These are phyloP conservation scores for Dendrothele bispora DNA, from an alignment of 768 basidiomycete genomes.

Conservation along the genomic window DNA sequence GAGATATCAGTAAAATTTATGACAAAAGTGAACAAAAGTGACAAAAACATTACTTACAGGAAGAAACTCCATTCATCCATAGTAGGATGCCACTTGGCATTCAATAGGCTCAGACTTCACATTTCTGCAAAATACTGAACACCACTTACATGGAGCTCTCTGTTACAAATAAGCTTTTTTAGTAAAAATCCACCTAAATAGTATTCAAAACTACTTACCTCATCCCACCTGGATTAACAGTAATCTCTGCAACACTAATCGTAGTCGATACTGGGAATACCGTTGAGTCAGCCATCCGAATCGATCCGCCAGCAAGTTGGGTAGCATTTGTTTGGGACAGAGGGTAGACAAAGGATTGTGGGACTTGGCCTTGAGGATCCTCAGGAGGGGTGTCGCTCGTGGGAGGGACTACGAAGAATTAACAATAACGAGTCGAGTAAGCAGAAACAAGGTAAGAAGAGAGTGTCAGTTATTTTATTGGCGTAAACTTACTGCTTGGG, in stretches of 20 bases:
- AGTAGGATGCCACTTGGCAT: too few species aligned
- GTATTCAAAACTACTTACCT: too few species aligned
- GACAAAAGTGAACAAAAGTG: conserved; percentile 6
- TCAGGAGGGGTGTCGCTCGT: conserved; percentile 29
- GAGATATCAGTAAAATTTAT: background rate
- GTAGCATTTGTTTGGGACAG: background rate
- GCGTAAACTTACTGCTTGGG: background rate
- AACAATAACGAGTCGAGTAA: background rate
- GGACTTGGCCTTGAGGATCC: conserved; percentile 44
- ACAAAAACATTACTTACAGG: conserved; percentile 37
- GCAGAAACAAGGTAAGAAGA: conserved; percentile 1
- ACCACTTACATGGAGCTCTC: conserved; percentile 54
- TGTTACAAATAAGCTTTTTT: conserved; percentile 12
- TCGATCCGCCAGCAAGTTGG: conserved; percentile 42
- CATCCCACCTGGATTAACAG: conserved; percentile 55
- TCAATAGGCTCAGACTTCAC: background rate
- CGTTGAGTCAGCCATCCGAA: conserved; percentile 51
- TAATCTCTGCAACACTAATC: conserved; percentile 57
- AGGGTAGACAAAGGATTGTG: conserved; percentile 10
- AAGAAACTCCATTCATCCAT: conserved; percentile 66
- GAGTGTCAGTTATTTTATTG: too few species aligned
- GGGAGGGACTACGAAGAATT: conserved; percentile 29
- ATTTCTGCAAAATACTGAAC: background rate
- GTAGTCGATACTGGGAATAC: conserved; percentile 50
- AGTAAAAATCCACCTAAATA: too few species aligned